Percentiles rank a stretch among this genome's conserved stretches.
Evolutionary conservation across 2,329 filamentous ascomycete species (phyloP).

Genomic region (Parastagonospora avenae): DNA sequence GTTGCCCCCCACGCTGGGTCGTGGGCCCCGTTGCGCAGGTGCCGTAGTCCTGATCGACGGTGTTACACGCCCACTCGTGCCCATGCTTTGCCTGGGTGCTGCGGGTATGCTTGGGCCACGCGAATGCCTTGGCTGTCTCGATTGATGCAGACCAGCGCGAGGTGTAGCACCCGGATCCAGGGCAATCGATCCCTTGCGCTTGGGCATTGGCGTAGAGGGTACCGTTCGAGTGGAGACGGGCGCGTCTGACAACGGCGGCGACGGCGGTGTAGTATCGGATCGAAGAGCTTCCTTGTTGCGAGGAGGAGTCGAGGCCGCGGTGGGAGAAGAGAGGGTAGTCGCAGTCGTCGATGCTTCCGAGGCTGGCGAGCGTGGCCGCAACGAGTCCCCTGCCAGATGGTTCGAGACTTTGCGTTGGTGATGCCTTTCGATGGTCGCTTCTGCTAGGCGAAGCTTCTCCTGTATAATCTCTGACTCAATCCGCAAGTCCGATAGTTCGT

Average conservation of each 20-base stretch:
- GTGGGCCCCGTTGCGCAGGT: constrained; percentile 42
- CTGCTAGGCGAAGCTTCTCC: constrained; percentile 83
- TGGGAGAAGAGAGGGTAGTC: constrained; percentile 85
- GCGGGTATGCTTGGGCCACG: constrained; percentile 65
- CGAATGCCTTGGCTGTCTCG: constrained; percentile 55
- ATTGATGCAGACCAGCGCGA: constrained; percentile 55
- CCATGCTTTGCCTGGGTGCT: constrained; percentile 37
- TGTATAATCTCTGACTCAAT: constrained; percentile 94
- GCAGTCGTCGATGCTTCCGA: constrained; percentile 80
- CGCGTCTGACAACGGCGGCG: constrained; percentile 89
- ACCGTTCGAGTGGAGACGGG: constrained; percentile 61
- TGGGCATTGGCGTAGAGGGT: constrained; percentile 48
- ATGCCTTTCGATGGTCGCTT: constrained; percentile 56
- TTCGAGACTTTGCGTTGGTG: constrained; percentile 58
- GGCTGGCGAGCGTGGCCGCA: constrained; percentile 67
- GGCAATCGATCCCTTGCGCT: constrained; percentile 53
- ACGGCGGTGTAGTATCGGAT: constrained; percentile 82
- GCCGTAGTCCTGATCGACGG: constrained; percentile 49
- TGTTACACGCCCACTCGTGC: constrained; percentile 48
- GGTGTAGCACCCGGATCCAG: constrained; percentile 60
- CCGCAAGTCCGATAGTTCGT: constrained; percentile 90
- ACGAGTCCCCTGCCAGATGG: constrained; percentile 54
- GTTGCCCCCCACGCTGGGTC: constrained; percentile 53
- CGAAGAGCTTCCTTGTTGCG: constrained; percentile 66
- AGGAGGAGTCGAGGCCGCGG: constrained; percentile 84